phyloP scores from a whole-genome alignment of 345 rosid genomes.

The Eucalyptus decipiens region DNA sequence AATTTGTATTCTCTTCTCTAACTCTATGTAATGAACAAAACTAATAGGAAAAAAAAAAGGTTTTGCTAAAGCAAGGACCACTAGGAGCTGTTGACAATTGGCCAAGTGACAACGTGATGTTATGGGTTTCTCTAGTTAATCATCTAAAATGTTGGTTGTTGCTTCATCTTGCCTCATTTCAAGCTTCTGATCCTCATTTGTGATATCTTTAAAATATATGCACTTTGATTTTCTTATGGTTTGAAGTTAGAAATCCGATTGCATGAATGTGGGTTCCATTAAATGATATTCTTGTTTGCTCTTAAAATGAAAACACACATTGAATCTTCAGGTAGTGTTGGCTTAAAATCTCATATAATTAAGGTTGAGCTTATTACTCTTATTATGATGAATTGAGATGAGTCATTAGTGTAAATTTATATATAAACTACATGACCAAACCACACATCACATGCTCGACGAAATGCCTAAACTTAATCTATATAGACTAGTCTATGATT shows the following conservation, averaged over 20 bases:
- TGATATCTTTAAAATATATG: not conserved
- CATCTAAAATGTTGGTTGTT: too few relatives aligned
- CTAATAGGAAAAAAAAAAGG: not conserved
- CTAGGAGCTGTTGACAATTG: rapidly evolving
- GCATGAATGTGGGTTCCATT: not conserved
- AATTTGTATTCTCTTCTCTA: not conserved
- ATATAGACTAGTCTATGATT: not conserved
- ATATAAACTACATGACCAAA: not conserved
- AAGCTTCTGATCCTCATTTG: not conserved
- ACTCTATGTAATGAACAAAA: not conserved
- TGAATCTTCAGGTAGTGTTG: not conserved
- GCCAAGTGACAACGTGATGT: not conserved
- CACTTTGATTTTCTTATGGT: not conserved
- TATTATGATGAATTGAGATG: not conserved
- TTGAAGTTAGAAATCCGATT: not conserved
- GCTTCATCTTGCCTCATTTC: not conserved
- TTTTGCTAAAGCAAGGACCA: not conserved
- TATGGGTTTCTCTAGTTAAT: too few relatives aligned
- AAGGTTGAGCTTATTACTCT: not conserved
- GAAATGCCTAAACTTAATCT: not conserved
- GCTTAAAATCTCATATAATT: not conserved
- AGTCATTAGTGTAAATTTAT: not conserved
- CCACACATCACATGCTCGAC: not conserved
- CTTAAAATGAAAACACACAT: not conserved
- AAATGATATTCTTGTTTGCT: not conserved